Percentiles rank a stretch among this genome's conserved stretches.
Evolutionary conservation across 257 asterid genomes (phyloP).

Genomic region (Prunella vulgaris): DNA sequence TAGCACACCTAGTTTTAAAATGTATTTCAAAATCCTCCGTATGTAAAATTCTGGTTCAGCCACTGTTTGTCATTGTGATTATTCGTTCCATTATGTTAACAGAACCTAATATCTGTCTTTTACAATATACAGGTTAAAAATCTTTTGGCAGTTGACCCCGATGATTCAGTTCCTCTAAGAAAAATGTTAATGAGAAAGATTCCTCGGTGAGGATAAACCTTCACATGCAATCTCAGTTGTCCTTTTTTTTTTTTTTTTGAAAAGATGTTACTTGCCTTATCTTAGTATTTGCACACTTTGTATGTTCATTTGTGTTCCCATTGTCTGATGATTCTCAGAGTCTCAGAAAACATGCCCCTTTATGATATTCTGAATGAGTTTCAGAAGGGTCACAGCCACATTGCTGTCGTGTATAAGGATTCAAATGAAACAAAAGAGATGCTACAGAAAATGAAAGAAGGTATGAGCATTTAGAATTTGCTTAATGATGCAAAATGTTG

Average conservation of each 20-base stretch:
- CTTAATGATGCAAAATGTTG: background rate
- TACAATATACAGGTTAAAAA: conserved; percentile 65
- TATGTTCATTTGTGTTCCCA: background rate
- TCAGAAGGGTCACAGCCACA: conserved; percentile 99
- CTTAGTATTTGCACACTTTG: background rate
- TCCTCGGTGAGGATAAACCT: conserved; percentile 58
- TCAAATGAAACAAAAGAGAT: conserved; percentile 57
- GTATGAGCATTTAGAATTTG: conserved; percentile 15
- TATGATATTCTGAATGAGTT: conserved; percentile 94
- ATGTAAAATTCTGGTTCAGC: no score
- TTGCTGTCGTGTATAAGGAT: conserved; percentile 83
- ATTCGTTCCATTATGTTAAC: background rate
- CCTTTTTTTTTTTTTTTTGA: background rate
- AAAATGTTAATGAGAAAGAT: conserved; percentile 87
- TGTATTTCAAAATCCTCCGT: no score
- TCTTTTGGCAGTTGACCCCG: conserved; percentile 85
- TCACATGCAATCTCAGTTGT: background rate
- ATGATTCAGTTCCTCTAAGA: conserved; percentile 78
- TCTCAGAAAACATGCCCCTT: conserved; percentile 89
- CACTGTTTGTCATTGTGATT: background rate
- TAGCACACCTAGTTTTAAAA: no score
- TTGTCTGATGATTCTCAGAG: conserved; percentile 54
- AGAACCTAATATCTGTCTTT: conserved; percentile 7
- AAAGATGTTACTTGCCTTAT: background rate
- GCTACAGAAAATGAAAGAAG: conserved; percentile 51